Base-by-base conservation (phyloP, 257 asterid species). In the Rehmannia glutinosa region DNA sequence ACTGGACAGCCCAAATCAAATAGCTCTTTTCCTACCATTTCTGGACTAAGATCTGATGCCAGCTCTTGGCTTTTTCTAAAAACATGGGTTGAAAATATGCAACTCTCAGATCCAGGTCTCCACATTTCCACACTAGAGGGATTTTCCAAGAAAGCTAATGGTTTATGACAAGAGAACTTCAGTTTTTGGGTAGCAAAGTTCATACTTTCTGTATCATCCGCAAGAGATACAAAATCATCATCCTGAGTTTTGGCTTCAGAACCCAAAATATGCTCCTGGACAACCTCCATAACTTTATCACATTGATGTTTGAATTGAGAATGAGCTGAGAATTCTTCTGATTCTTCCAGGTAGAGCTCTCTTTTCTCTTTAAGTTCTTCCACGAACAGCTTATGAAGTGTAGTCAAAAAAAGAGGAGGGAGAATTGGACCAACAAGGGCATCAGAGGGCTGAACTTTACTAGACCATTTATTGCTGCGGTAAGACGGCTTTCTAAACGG, bases 1-100 rank as follows among this genome's bases (percentile, higher is more conserved):
- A 84, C 41, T 3, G 92, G 96, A 71, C 92, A 87, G 60, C 84
- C 90, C 47, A 55, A 71, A 64, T 84, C 83, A 47, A 87, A 83
- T 10, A 86, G 70, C 69, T 86, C 84, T 11, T 56, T 55, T 28
- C 86, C 87, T 13, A 43, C 83, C 62, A 68, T 77, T 59, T 66
- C 80, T 28, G 36, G 68, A 49, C 76, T 55, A 23, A 79, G 53
- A 71, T 70, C 68, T 15, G 69, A 58, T 39, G 55, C 69, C 50
- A 54, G 46, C 33, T 75, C 73, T 57, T 76, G 73, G 27, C 36
- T 69, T 60, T 80, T 74, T 77, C 79, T 69, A 45, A 73, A 80
- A 45, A 86, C 72, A 73, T 81, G 84, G 25, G 77, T 76, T 1
- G 82, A 71, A 63, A 55, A 84, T 62, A 58, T 63, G 28, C 54